phyloP scores from a whole-genome alignment of 257 asterid species.

The Linderniella brevidens region DNA sequence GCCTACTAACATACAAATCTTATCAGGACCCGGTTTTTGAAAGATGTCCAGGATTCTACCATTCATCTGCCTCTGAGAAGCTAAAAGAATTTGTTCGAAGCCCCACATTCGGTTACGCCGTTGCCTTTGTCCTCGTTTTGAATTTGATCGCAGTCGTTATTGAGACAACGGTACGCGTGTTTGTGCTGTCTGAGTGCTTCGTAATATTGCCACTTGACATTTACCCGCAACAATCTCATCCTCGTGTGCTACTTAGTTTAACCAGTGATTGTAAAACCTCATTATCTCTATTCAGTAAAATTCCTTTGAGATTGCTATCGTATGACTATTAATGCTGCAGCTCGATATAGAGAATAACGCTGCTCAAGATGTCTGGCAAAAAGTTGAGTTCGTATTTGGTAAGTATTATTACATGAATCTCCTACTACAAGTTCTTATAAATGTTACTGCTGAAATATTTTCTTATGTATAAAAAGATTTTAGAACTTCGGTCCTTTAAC shows the following conservation, averaged over 20 bases:
- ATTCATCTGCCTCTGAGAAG: slow-evolving; percentile 48
- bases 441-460: too few species aligned
- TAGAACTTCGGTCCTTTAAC: not conserved
- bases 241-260: too few species aligned
- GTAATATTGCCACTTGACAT: not conserved
- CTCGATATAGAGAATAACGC: slow-evolving; percentile 78
- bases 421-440: too few species aligned
- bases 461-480: too few species aligned
- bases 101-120: slow-evolving; percentile 44
- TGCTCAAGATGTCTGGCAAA: slow-evolving; percentile 77
- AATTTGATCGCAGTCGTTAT: slow-evolving; percentile 71
- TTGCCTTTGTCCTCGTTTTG: slow-evolving; percentile 54
- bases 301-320: too few species aligned
- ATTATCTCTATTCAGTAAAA: too few species aligned
- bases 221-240: not conserved
- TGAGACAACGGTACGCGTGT: slow-evolving; percentile 65
- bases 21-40: slow-evolving; percentile 65
- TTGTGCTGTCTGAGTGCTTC: slow-evolving; percentile 5
- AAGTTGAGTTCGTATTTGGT: slow-evolving; percentile 80
- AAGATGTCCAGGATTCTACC: slow-evolving; percentile 52
- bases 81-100: slow-evolving; percentile 57
- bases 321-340: slow-evolving; percentile 16
- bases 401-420: slow-evolving; percentile 6
- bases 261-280: too few species aligned
- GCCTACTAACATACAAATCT: slow-evolving; percentile 9